A percentile compares a stretch with the other conserved stretches of the same genome.
Evolutionary conservation across 2,329 filamentous ascomycete genomes (phyloP).

Genomic region (Fusarium newnesense): DNA sequence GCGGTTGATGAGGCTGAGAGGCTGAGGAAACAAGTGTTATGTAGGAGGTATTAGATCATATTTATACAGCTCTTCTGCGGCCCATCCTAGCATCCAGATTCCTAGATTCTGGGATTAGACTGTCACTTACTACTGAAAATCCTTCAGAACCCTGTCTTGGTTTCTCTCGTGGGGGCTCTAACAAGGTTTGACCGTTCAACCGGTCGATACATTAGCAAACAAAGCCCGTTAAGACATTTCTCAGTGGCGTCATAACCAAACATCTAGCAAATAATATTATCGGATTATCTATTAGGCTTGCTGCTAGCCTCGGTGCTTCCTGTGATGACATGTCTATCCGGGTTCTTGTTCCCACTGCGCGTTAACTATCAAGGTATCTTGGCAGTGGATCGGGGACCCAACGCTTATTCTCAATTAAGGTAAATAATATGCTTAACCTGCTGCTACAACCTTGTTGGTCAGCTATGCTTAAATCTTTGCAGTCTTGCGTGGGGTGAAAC

Average conservation of each 20-base stretch:
- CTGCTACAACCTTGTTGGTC: conserved; percentile 8
- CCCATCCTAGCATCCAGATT: not conserved
- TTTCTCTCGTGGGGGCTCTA: conserved; percentile 14
- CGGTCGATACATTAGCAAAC: not conserved
- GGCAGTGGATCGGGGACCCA: not conserved
- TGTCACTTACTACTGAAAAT: not conserved
- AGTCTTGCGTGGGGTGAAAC: too few relatives aligned
- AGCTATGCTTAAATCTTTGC: not conserved
- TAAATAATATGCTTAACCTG: conserved; percentile 43
- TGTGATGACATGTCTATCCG: conserved; percentile 34
- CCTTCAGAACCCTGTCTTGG: not conserved
- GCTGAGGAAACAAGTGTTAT: conserved; percentile 26
- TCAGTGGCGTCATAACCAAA: conserved; percentile 1
- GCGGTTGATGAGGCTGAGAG: conserved; percentile 26
- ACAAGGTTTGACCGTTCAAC: not conserved
- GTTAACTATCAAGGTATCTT: conserved; percentile 41
- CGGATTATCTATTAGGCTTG: too few relatives aligned
- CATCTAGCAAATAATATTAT: conserved; percentile 17
- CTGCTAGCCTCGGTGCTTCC: not conserved
- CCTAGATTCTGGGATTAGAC: not conserved
- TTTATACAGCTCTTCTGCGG: conserved; percentile 27
- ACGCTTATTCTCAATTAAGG: conserved; percentile 23
- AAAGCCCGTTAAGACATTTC: not conserved
- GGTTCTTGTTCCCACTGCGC: conserved; percentile 38
- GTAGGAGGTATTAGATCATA: conserved; percentile 11